Percentiles rank a stretch among this genome's conserved stretches.
Conservation (phyloP, 176 grass and related monocot species). For the Oryza meyeriana region DNA sequence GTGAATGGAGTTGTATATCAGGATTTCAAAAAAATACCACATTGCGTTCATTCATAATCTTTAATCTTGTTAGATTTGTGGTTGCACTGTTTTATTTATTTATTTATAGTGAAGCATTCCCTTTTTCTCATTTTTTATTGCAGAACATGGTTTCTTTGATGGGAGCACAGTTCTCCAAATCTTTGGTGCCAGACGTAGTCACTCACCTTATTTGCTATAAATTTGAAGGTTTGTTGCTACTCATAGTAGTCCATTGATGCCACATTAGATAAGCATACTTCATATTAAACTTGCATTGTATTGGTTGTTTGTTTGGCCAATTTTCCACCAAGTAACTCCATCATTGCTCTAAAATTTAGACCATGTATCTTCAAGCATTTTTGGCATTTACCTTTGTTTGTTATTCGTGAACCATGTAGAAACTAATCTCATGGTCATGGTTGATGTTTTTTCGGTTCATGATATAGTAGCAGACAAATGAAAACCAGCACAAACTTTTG, state of each 20-base stretch:
- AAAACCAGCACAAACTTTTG: background rate
- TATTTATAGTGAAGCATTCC: background rate
- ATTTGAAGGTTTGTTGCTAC: conserved; percentile 62
- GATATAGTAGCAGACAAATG: background rate
- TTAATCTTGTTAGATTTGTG: background rate
- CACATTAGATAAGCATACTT: conserved; percentile 6
- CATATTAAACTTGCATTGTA: background rate
- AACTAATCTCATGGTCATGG: background rate
- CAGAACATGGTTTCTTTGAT: conserved; percentile 95
- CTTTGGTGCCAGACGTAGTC: conserved; percentile 56
- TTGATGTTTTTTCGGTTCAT: background rate
- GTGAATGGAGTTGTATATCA: background rate
- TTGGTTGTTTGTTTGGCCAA: background rate
- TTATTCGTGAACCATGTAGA: background rate
- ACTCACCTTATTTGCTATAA: conserved; percentile 97
- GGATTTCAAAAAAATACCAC: background rate
- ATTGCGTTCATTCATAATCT: background rate
- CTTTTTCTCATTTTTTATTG: conserved; percentile 16
- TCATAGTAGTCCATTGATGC: background rate
- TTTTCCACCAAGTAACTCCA: background rate
- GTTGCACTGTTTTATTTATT: conserved; percentile 1
- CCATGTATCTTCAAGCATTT: background rate
- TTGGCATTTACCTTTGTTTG: background rate
- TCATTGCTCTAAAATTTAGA: background rate
- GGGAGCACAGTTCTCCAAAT: conserved; percentile 82